phyloP scores from a whole-genome alignment of 2,329 filamentous ascomycete species.

The Zasmidium citrigriseum region DNA sequence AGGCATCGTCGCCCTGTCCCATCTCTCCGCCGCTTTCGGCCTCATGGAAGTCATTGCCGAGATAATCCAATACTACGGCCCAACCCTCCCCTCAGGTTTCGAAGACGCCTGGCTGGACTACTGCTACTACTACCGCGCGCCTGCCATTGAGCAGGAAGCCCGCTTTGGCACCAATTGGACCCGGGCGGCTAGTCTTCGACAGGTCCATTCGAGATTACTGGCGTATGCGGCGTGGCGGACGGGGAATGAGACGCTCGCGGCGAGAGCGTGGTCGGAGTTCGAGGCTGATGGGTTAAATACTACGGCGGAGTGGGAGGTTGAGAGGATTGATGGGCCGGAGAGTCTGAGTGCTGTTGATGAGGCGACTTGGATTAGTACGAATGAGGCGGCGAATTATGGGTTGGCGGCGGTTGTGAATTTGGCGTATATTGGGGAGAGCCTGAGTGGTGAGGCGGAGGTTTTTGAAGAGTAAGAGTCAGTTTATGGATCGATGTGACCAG shows the following conservation, averaged over 20 bases:
- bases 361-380: too few species aligned
- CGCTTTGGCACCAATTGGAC: conserved; percentile 56
- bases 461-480: too few species aligned
- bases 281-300: neutral
- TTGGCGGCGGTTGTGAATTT: too few species aligned
- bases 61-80: conserved; percentile 51
- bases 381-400: too few species aligned
- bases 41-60: conserved; percentile 61
- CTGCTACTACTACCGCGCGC: conserved; percentile 58
- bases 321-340: too few species aligned
- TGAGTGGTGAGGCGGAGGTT: too few species aligned
- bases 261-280: neutral
- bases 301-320: too few species aligned
- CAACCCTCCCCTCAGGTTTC: conserved; percentile 51
- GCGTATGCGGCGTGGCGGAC: too few species aligned
- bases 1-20: conserved; percentile 55
- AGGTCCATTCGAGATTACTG: conserved; percentile 61
- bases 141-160: conserved; percentile 51
- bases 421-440: too few species aligned
- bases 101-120: conserved; percentile 61
- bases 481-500: too few species aligned
- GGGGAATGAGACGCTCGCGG: neutral
- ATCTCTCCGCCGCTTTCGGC: conserved; percentile 61
- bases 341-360: too few species aligned
- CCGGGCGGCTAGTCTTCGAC: conserved; percentile 51